These are phyloP conservation scores for Neotropicomus parvogracilis DNA, from an alignment of 1,284 basidiomycete species.

Conservation along the genomic window DNA sequence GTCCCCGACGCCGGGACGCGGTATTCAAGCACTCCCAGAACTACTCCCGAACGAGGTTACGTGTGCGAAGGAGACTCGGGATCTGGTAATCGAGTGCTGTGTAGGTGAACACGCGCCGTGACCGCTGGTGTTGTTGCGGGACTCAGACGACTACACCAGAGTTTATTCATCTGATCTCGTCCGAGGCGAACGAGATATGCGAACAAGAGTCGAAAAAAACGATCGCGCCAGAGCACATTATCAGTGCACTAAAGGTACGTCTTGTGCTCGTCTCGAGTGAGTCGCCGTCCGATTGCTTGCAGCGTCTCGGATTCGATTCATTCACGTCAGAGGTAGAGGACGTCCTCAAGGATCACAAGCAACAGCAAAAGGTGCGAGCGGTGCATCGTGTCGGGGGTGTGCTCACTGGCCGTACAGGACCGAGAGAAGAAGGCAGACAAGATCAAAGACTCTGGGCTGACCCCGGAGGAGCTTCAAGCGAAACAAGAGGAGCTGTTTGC, in stretches of 20 bases:
- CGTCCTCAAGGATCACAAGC: conserved; percentile 93
- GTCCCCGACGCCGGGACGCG: conserved; percentile 1
- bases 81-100: conserved; percentile 96
- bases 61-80: conserved; percentile 94
- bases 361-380: conserved; percentile 78
- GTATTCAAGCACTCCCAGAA: conserved; percentile 50
- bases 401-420: conserved; percentile 46
- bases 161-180: conserved; percentile 97
- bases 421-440: conserved; percentile 87
- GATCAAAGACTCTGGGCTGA: conserved; percentile 86
- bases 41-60: conserved; percentile 85
- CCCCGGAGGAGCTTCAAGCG: conserved; percentile 84
- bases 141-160: conserved; percentile 50
- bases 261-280: background rate
- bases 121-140: conserved; percentile 4
- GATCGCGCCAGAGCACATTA: conserved; percentile 97
- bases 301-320: conserved; percentile 87
- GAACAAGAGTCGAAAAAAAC: conserved; percentile 99
- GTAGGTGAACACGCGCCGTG: conserved; percentile 70
- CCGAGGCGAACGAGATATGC: conserved; percentile 97
- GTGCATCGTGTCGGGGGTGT: conserved; percentile 9
- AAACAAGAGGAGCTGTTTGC: conserved; percentile 93
- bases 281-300: conserved; percentile 13
- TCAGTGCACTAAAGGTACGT: conserved; percentile 82
- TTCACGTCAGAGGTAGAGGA: conserved; percentile 88